Percentiles rank a stretch among this genome's conserved stretches.
phyloP scores from a whole-genome alignment of 2,329 filamentous ascomycete species.

The Colletotrichum navitas region DNA sequence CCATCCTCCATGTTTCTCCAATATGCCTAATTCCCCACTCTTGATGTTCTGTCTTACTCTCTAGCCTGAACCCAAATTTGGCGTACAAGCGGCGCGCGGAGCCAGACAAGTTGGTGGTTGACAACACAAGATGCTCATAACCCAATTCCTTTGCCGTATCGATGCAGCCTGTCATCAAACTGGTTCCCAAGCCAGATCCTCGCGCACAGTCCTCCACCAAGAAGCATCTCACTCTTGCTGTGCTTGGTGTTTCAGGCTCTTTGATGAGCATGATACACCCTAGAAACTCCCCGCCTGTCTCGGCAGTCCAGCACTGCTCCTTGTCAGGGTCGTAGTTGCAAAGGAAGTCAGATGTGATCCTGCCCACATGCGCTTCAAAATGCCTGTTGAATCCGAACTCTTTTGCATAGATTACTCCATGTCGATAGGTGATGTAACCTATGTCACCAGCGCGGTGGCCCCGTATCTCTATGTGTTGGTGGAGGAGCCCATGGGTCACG shows the following conservation, averaged over 20 bases:
- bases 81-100: constrained; percentile 44
- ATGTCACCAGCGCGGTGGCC: constrained; percentile 45
- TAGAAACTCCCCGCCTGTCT: constrained; percentile 44
- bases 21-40: neutral
- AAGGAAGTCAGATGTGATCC: constrained; percentile 46
- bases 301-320: constrained; percentile 50
- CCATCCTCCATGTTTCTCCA: constrained; percentile 39
- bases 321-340: constrained; percentile 43
- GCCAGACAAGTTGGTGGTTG: constrained; percentile 42
- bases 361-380: constrained; percentile 45
- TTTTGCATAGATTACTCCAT: constrained; percentile 44
- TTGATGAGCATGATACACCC: constrained; percentile 47
- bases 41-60: constrained; percentile 16
- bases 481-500: too few species aligned
- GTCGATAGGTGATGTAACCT: constrained; percentile 46
- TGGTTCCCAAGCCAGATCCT: constrained; percentile 43
- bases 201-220: constrained; percentile 45
- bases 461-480: constrained; percentile 32
- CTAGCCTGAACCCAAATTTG: constrained; percentile 42
- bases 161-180: constrained; percentile 41
- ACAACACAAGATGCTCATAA: constrained; percentile 41
- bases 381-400: constrained; percentile 41
- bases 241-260: constrained; percentile 31
- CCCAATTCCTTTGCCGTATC: constrained; percentile 43
- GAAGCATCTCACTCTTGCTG: constrained; percentile 46